Percentiles rank a stretch among this genome's conserved stretches.
Evolutionary conservation across 768 basidiomycete species (phyloP).

Genomic region (Coprinellus micaceus): DNA sequence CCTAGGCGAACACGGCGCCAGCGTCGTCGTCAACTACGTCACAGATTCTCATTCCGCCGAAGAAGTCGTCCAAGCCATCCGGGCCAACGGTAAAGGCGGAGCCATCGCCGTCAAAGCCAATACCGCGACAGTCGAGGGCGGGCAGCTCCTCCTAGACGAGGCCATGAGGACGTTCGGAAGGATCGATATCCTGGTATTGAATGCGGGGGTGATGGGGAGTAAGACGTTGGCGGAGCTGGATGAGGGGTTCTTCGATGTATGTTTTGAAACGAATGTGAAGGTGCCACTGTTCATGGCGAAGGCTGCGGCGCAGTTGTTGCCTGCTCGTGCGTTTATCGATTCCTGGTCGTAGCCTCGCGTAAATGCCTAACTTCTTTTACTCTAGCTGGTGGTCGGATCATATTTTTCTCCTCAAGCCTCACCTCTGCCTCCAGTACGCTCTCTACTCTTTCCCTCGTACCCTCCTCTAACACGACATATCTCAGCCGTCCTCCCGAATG

Average conservation of each 20-base stretch:
- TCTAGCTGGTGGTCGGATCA: slow-evolving; percentile 49
- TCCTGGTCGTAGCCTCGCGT: not conserved
- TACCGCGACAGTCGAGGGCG: slow-evolving; percentile 45
- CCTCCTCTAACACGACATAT: not conserved
- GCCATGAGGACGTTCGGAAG: slow-evolving; percentile 46
- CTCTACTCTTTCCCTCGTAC: not conserved
- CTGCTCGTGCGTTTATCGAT: slow-evolving; percentile 33
- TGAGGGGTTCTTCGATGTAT: slow-evolving; percentile 48
- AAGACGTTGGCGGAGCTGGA: slow-evolving; percentile 47
- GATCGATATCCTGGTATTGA: slow-evolving; percentile 57
- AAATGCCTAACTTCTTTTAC: not conserved
- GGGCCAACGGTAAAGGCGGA: slow-evolving; percentile 38
- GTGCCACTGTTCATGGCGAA: slow-evolving; percentile 55
- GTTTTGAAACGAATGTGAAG: slow-evolving; percentile 56
- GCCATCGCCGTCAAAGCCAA: slow-evolving; percentile 54
- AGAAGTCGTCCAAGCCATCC: slow-evolving; percentile 45
- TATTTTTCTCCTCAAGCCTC: slow-evolving; percentile 55
- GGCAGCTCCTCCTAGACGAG: slow-evolving; percentile 43
- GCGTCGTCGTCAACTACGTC: slow-evolving; percentile 56
- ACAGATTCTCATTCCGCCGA: slow-evolving; percentile 37
- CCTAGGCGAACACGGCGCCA: slow-evolving; percentile 55
- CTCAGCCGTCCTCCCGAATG: slow-evolving; percentile 41
- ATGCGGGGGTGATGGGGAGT: slow-evolving; percentile 55
- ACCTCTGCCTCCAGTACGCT: slow-evolving; percentile 37
- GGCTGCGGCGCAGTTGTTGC: slow-evolving; percentile 39